Evolutionary conservation across 495 filamentous ascomycete genomes (phyloP).

Genomic region (Xylaria intraflava): DNA sequence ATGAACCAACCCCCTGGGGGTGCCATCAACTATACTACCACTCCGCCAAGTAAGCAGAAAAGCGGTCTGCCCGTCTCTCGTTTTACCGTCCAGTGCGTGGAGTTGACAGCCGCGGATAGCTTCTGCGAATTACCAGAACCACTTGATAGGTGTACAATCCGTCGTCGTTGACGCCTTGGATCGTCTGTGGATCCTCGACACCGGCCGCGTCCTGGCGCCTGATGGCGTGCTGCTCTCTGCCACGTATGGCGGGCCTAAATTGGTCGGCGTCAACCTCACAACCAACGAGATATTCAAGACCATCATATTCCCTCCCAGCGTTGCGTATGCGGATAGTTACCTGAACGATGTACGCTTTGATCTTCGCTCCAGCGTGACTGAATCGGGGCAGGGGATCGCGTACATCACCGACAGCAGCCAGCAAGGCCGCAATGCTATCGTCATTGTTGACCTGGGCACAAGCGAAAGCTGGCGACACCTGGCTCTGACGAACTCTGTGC

Average conservation of each 20-base stretch:
- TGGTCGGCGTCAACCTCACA: slow-evolving; percentile 32
- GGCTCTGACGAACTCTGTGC: slow-evolving; percentile 28
- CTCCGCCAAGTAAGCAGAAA: not conserved
- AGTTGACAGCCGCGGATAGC: slow-evolving; percentile 21
- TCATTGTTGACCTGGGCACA: slow-evolving; percentile 38
- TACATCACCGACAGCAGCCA: slow-evolving; percentile 37
- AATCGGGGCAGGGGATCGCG: slow-evolving; percentile 32
- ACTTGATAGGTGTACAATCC: slow-evolving; percentile 36
- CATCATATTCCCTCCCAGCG: slow-evolving; percentile 29
- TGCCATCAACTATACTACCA: slow-evolving; percentile 19
- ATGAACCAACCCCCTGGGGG: slow-evolving; percentile 28
- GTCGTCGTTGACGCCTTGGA: slow-evolving; percentile 33
- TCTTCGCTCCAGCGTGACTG: slow-evolving; percentile 28
- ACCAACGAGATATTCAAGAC: slow-evolving; percentile 30
- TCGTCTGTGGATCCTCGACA: slow-evolving; percentile 39
- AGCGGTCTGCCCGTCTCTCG: too few relatives aligned
- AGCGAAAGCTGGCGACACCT: slow-evolving; percentile 36
- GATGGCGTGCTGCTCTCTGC: slow-evolving; percentile 33
- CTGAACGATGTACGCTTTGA: slow-evolving; percentile 40
- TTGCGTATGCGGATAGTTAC: slow-evolving; percentile 35
- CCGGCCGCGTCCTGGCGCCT: slow-evolving; percentile 30
- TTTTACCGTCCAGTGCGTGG: not conserved
- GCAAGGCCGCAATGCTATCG: slow-evolving; percentile 36
- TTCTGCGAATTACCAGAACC: slow-evolving; percentile 25
- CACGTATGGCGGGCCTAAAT: slow-evolving; percentile 34